Base-by-base conservation (phyloP, 441 rosid species). In the Isatis lusitanica region DNA sequence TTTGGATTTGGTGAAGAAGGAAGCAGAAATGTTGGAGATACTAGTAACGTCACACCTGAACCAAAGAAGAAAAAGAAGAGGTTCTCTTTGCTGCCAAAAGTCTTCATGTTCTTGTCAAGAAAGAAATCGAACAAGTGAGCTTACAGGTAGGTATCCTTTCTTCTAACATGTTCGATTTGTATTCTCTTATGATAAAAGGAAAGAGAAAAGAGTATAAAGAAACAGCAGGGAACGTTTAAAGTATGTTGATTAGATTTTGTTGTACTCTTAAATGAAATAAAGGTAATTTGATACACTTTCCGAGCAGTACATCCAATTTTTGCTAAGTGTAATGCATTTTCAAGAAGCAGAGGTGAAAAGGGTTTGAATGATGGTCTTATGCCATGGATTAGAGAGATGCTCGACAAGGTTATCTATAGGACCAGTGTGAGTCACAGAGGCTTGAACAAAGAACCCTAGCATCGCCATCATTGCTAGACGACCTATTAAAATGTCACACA, bases 311-410 rank as follows among this genome's bases (percentile, higher is more conserved):
- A 43, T 53, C 35, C 7, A 55, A 8, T 1, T 30, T 56, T 64
- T 57, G 57, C 36, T 28, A 47, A 31, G 30, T 66, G 16, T 31
- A 9, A 66, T 24, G 66, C 38, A 74, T 7, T 60, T 60, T 79
- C 4, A 91, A 68, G 92, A 83, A 63, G 71, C 10, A 75, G 85
- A 83, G 61, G 60, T 79, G 66, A 88, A 77, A 4, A 90, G 84
- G 72, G 89, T 88, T 76, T 92, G 98, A 67, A 94, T 73, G 66
- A 94, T 83, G 79, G 97, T 94, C 40, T 81, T 86, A 77, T 92
- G 93, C 97, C 97, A 92, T 44, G 99, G 99, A 74, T 89, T 85
- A 0, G 97, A 87, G 50, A 94, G 91, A 79, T 94, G 97, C 70
- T 92, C 86, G 47, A 92, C 44, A 42, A 94, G 91, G 85, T 94